These are phyloP conservation scores for Imleria badia DNA, from an alignment of 768 basidiomycete genomes.

Conservation along the genomic window DNA sequence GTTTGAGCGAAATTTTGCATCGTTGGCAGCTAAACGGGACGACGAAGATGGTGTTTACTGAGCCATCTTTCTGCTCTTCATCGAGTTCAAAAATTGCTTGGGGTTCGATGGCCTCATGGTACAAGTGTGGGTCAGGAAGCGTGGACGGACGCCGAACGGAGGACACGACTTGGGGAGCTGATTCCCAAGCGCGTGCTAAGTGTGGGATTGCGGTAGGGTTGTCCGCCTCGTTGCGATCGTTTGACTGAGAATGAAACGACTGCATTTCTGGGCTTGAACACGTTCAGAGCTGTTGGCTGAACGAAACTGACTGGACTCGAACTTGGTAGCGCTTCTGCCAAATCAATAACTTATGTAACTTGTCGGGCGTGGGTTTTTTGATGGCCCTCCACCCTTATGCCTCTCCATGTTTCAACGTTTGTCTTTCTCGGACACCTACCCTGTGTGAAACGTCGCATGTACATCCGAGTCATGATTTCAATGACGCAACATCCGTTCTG, in stretches of 20 bases:
- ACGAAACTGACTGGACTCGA: not conserved
- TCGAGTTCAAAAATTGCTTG: conserved; percentile 29
- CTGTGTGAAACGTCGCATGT: too few species aligned
- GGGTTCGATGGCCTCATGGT: conserved; percentile 22
- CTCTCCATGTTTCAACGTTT: too few species aligned
- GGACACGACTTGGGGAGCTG: not conserved
- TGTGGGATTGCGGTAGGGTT: conserved; percentile 5
- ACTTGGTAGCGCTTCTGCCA: too few species aligned
- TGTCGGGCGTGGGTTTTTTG: too few species aligned
- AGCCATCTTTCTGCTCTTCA: conserved; percentile 7
- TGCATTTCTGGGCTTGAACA: conserved; percentile 7
- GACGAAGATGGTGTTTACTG: conserved; percentile 18
- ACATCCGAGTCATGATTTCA: too few species aligned
- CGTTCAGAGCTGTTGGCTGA: not conserved
- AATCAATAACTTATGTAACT: too few species aligned
- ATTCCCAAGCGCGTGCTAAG: conserved; percentile 24
- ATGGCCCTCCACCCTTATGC: too few species aligned
- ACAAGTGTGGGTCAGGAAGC: conserved; percentile 14
- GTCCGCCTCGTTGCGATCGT: not conserved
- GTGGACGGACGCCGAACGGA: conserved; percentile 29
- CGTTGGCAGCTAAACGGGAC: conserved; percentile 21
- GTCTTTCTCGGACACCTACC: too few species aligned
- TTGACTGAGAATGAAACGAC: not conserved
- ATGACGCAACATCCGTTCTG: too few species aligned
- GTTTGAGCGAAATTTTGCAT: conserved; percentile 3